These are phyloP conservation scores for Phyllostachys edulis DNA, from an alignment of 176 grass and related monocot genomes.

Conservation along the genomic window DNA sequence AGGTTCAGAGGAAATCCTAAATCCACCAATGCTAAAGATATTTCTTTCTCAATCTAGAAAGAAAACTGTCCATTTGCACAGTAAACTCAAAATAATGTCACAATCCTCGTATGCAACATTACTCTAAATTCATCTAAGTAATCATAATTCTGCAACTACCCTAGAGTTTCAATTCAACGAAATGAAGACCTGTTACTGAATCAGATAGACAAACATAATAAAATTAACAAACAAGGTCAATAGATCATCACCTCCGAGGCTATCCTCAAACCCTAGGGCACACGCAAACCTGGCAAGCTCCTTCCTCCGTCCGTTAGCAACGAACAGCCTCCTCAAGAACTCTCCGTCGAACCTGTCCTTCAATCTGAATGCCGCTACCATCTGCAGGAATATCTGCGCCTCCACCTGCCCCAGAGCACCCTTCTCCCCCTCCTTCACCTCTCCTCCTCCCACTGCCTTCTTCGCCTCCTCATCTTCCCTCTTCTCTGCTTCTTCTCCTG, in stretches of 20 bases:
- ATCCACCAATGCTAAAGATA: not conserved
- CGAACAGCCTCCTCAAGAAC: constrained; percentile 65
- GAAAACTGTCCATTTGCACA: not conserved
- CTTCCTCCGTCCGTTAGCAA: constrained; percentile 60
- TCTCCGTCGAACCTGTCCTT: constrained; percentile 57
- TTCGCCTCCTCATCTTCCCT: constrained; percentile 24
- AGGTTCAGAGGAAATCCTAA: not conserved
- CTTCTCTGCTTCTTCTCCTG: constrained; percentile 24
- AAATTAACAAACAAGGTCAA: constrained; percentile 15
- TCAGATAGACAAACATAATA: constrained; percentile 1
- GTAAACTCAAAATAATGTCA: not conserved
- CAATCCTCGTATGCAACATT: not conserved
- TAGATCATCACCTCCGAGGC: constrained; percentile 52
- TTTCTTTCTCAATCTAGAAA: not conserved
- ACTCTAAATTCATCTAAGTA: constrained; percentile 11
- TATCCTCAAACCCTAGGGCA: constrained; percentile 53
- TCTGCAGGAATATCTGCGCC: constrained; percentile 69
- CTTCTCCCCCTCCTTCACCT: constrained; percentile 25
- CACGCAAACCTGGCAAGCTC: constrained; percentile 61
- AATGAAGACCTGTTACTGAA: constrained; percentile 1
- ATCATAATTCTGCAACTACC: not conserved
- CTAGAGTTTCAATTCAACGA: constrained; percentile 9
- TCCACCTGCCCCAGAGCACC: constrained; percentile 36
- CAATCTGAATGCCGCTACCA: constrained; percentile 58
- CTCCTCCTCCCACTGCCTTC: constrained; percentile 15